phyloP scores from a whole-genome alignment of 192 early-diverging fungal species.

The Backusella macrospora region DNA sequence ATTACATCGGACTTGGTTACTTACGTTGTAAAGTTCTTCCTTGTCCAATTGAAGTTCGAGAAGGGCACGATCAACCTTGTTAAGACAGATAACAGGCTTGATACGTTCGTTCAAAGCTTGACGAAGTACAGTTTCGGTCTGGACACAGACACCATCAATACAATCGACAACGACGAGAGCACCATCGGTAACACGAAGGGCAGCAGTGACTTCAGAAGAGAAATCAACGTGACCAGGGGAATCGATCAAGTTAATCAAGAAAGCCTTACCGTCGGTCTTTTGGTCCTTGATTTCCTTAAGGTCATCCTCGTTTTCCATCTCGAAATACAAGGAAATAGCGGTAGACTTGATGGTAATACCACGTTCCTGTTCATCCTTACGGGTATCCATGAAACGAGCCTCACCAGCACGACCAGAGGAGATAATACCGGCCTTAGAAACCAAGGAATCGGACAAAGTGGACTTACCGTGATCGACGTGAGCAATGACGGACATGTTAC shows the following conservation, averaged over 20 bases:
- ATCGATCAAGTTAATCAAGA: constrained; percentile 99
- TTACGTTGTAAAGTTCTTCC: constrained; percentile 88
- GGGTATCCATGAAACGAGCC: constrained; percentile 96
- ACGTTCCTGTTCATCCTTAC: constrained; percentile 97
- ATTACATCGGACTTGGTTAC: too few species aligned
- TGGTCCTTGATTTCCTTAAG: constrained; percentile 80
- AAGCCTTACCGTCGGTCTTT: constrained; percentile 83
- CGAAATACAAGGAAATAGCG: constrained; percentile 98
- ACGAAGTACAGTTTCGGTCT: constrained; percentile 98
- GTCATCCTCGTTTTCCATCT: constrained; percentile 79
- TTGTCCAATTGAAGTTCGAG: constrained; percentile 94
- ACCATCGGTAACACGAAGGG: constrained; percentile 99
- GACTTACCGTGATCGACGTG: constrained; percentile 99
- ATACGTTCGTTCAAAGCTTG: constrained; percentile 97
- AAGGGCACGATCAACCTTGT: constrained; percentile 99
- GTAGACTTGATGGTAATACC: constrained; percentile 99
- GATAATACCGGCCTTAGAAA: constrained; percentile 99
- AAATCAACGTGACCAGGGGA: constrained; percentile 99
- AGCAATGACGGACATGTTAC: constrained; percentile 99
- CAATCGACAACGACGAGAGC: constrained; percentile 98
- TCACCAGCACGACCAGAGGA: constrained; percentile 93
- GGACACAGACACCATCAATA: constrained; percentile 97
- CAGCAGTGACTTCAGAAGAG: constrained; percentile 98
- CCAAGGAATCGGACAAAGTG: constrained; percentile 93
- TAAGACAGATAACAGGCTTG: constrained; percentile 97